Conservation (phyloP, 2,329 filamentous ascomycete genomes). For the Clarireedia homoeocarpa region DNA sequence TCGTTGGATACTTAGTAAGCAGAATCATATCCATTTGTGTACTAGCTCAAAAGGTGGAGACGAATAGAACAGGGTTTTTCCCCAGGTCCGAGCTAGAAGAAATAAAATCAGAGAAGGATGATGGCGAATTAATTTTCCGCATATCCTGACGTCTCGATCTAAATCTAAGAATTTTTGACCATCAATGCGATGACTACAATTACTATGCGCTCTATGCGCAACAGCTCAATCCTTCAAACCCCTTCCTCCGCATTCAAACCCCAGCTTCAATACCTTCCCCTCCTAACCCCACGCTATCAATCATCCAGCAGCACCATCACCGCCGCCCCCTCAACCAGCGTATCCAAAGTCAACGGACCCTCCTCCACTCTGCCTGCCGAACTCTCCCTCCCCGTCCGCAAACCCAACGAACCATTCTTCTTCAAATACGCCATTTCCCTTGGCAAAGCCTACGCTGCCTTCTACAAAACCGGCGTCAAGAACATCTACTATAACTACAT, state of each 20-base stretch:
- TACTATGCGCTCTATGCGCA: conserved; percentile 23
- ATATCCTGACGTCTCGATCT: conserved; percentile 1
- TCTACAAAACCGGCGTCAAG: conserved; percentile 82
- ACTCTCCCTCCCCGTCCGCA: conserved; percentile 53
- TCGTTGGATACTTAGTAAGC: too few relatives aligned
- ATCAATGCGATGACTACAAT: conserved; percentile 23
- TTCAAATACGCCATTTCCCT: conserved; percentile 21
- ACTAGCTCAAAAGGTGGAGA: too few relatives aligned
- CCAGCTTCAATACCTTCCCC: conserved; percentile 31
- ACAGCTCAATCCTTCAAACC: conserved; percentile 12
- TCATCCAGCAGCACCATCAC: conserved; percentile 24
- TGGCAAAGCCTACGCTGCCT: conserved; percentile 69
- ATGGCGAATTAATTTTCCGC: conserved; percentile 6
- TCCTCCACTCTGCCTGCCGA: conserved; percentile 63
- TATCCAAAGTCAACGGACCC: conserved; percentile 58
- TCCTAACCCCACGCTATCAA: conserved; percentile 31
- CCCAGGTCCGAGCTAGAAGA: neutral
- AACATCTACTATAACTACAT: conserved; percentile 62
- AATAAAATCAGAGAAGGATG: neutral
- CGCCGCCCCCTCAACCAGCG: conserved; percentile 11
- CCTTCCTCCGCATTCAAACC: conserved; percentile 19
- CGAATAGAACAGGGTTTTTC: too few relatives aligned
- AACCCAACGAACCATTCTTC: conserved; percentile 37
- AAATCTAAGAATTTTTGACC: neutral
- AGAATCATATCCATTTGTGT: too few relatives aligned